Base-by-base conservation (phyloP, 2,329 filamentous ascomycete genomes). In the Alternaria sp. region DNA sequence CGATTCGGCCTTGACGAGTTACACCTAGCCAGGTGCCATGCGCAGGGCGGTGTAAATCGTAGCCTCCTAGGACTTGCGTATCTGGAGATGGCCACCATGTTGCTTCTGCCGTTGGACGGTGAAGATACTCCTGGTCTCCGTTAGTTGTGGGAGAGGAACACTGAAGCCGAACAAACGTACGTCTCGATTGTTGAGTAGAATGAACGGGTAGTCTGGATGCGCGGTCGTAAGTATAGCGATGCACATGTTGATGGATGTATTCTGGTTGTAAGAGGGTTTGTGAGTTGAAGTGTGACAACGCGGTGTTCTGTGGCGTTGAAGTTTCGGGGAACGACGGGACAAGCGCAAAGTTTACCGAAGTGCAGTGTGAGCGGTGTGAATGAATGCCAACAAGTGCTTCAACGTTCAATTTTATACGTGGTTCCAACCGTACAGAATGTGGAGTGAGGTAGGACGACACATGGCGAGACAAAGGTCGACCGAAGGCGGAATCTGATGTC, bases 1-100 rank as follows among this genome's bases (percentile, higher is more conserved):
- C 87, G 50, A 90, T 74, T 60, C 87, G 86, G 26, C 88, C 88
- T 66, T 88, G 82, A 30, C 81, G 83, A 9, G 87, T 90, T 60
- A 90, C 81, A 19, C 87, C 88, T 51, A 90, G 84, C 88, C 88
- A 90, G 63, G 88, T 90, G 21, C 88, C 88, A 58, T 87, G 86
- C 43, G 82, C 85, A 13, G 83, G 75, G 25, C 88, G 86, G 51
- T 88, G 86, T 11, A 90, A 81, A 73, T 90, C 88, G 47, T 87
- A 86, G 21, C 87, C 88, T 28, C 86, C 88, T 7, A 90, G 81
- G 58, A 90, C 84, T 65, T 89, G 81, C 15, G 77, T 69, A 69
- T 87, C 77, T 4, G 87, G 86, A 12, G 80, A 69, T 45, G 85
- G 83, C 88, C 88, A 90, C 86, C 87, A 90, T 69, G 82, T 78